These are phyloP conservation scores for Ceratocystis colombiana DNA, from an alignment of 2,329 filamentous ascomycete genomes.

Conservation along the genomic window DNA sequence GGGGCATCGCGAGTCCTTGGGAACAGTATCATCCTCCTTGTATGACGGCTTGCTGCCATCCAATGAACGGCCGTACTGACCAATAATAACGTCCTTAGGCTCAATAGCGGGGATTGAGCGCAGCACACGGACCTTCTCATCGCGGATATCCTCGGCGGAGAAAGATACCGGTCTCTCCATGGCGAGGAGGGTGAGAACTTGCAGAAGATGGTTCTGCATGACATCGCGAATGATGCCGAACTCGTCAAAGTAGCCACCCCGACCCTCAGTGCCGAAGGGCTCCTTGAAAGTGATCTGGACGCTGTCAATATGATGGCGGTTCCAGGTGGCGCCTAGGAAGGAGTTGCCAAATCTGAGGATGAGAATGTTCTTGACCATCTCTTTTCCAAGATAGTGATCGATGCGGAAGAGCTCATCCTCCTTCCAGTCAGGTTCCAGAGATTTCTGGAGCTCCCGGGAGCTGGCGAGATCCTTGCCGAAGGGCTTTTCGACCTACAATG, in stretches of 20 bases:
- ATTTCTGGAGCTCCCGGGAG: slow-evolving; percentile 88
- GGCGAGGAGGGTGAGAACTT: slow-evolving; percentile 87
- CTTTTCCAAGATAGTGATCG: slow-evolving; percentile 98
- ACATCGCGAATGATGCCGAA: slow-evolving; percentile 99
- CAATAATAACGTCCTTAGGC: slow-evolving; percentile 99
- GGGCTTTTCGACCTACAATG: slow-evolving; percentile 81
- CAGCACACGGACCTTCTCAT: slow-evolving; percentile 95
- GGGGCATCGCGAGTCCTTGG: slow-evolving; percentile 91
- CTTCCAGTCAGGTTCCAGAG: slow-evolving; percentile 93
- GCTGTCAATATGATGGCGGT: slow-evolving; percentile 98
- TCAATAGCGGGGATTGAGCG: slow-evolving; percentile 89
- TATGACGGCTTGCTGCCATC: slow-evolving; percentile 95
- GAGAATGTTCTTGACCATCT: slow-evolving; percentile 99
- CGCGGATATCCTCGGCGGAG: slow-evolving; percentile 93
- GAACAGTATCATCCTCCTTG: slow-evolving; percentile 97
- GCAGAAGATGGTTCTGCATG: slow-evolving; percentile 98
- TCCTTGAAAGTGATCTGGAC: slow-evolving; percentile 99
- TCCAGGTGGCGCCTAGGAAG: slow-evolving; percentile 98
- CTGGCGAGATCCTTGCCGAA: slow-evolving; percentile 95
- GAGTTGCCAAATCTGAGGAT: slow-evolving; percentile 97
- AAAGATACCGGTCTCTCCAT: slow-evolving; percentile 99
- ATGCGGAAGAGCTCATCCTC: slow-evolving; percentile 99
- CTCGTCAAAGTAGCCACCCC: slow-evolving; percentile 97
- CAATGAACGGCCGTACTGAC: slow-evolving; percentile 92
- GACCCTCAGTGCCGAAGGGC: slow-evolving; percentile 94